phyloP scores from a whole-genome alignment of 2,329 filamentous ascomycete genomes.

The Hypoxylon sp. region DNA sequence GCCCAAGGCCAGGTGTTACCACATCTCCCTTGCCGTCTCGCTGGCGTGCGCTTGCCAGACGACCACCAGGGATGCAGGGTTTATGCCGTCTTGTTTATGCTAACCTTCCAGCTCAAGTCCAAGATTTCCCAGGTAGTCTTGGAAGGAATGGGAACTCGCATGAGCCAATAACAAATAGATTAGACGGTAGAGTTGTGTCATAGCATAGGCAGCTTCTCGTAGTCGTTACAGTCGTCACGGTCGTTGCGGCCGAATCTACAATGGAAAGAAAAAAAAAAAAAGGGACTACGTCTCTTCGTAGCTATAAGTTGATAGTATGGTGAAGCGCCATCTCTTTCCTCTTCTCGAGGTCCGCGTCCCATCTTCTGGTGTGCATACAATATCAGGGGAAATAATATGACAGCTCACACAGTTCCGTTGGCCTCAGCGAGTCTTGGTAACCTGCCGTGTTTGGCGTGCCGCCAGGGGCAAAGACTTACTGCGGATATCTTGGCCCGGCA shows the following conservation, averaged over 20 bases:
- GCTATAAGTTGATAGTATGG: conserved; percentile 22
- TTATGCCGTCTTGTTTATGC: conserved; percentile 9
- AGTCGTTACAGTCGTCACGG: not conserved
- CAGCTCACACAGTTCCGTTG: conserved; percentile 24
- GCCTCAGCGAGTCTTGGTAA: conserved; percentile 21
- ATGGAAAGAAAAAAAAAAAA: not conserved
- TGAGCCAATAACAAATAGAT: conserved; percentile 23
- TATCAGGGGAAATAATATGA: conserved; percentile 26
- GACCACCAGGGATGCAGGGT: conserved; percentile 14
- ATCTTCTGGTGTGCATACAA: conserved; percentile 10
- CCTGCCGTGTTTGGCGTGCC: conserved; percentile 20
- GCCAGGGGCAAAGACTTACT: conserved; percentile 17
- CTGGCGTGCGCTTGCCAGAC: conserved; percentile 9
- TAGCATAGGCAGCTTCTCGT: conserved; percentile 2
- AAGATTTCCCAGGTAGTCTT: conserved; percentile 4
- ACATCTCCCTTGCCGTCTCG: conserved; percentile 19
- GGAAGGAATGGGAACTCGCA: not conserved
- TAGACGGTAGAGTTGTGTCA: conserved; percentile 18
- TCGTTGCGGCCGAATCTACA: not conserved
- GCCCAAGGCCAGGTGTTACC: conserved; percentile 9
- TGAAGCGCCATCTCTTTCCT: conserved; percentile 2
- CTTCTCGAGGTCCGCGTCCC: conserved; percentile 6
- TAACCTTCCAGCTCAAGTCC: conserved; percentile 9
- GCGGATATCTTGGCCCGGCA: conserved; percentile 22
- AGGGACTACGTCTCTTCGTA: not conserved